A percentile compares a stretch with the other conserved stretches of the same genome.
phyloP scores from a whole-genome alignment of 1,284 basidiomycete species.

The Leccinum proliferum region DNA sequence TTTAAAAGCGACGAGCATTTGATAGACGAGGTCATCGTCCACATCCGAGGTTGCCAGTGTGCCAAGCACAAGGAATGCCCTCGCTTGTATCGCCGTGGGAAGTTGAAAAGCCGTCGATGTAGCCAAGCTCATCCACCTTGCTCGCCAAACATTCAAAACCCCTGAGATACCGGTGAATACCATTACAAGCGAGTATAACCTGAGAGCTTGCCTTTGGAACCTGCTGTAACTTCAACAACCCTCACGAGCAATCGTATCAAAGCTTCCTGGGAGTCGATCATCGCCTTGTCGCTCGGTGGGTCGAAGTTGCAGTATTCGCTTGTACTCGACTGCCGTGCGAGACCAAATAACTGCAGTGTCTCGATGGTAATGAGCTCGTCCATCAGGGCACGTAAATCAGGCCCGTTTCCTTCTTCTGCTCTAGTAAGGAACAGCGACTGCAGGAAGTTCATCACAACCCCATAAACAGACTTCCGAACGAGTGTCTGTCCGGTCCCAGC shows the following conservation, averaged over 20 bases:
- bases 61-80: constrained; percentile 85
- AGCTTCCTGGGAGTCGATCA: constrained; percentile 62
- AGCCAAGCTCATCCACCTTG: constrained; percentile 91
- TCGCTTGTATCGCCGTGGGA: constrained; percentile 84
- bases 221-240: constrained; percentile 61
- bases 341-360: constrained; percentile 69
- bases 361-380: constrained; percentile 54
- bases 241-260: constrained; percentile 62
- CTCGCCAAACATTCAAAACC: constrained; percentile 87
- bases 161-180: constrained; percentile 40
- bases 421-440: constrained; percentile 65
- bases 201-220: constrained; percentile 52
- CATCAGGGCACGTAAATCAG: constrained; percentile 58
- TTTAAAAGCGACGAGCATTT: constrained; percentile 81
- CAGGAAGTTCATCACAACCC: constrained; percentile 74
- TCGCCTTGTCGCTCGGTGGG: constrained; percentile 52
- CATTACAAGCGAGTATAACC: not conserved
- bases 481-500: constrained; percentile 69
- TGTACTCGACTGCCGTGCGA: constrained; percentile 51
- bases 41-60: constrained; percentile 74
- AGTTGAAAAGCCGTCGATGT: constrained; percentile 91
- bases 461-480: constrained; percentile 78
- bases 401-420: constrained; percentile 50
- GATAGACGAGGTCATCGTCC: constrained; percentile 86
- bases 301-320: constrained; percentile 61